Conservation (phyloP, 495 filamentous ascomycete genomes). For the Penicilliopsis zonata region DNA sequence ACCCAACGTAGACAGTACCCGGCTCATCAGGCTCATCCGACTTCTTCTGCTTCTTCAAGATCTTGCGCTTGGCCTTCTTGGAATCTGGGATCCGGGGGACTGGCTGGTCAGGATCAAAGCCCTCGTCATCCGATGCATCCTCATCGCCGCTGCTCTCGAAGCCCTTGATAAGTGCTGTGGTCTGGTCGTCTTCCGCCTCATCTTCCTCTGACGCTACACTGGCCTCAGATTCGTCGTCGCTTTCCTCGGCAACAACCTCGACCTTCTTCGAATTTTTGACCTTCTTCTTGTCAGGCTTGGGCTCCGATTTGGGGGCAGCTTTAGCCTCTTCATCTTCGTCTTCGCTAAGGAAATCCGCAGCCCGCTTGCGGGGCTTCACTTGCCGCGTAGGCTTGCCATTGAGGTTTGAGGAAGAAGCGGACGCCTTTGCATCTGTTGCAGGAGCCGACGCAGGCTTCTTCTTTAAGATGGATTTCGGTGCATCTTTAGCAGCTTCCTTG, state of each 20-base stretch:
- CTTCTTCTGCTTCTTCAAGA: slow-evolving; percentile 37
- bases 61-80: slow-evolving; percentile 49
- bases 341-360: slow-evolving; percentile 39
- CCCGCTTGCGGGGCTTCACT: slow-evolving; percentile 40
- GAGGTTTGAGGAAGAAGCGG: slow-evolving; percentile 16
- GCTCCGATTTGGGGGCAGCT: slow-evolving; percentile 3
- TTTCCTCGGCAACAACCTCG: slow-evolving; percentile 17
- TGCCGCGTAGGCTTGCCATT: slow-evolving; percentile 25
- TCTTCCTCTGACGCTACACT: slow-evolving; percentile 24
- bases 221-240: slow-evolving; percentile 12
- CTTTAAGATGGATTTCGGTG: slow-evolving; percentile 28
- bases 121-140: slow-evolving; percentile 39
- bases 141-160: slow-evolving; percentile 74
- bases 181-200: slow-evolving; percentile 51
- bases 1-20: slow-evolving; percentile 78
- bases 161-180: slow-evolving; percentile 55
- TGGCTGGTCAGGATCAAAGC: slow-evolving; percentile 41
- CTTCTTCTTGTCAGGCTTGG: slow-evolving; percentile 8
- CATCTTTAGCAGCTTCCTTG: slow-evolving; percentile 13
- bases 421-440: slow-evolving; percentile 4
- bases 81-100: slow-evolving; percentile 49
- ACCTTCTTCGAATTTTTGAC: slow-evolving; percentile 12
- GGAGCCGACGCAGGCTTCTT: slow-evolving; percentile 11
- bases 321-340: slow-evolving; percentile 22
- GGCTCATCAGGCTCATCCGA: slow-evolving; percentile 37